Base-by-base conservation (phyloP, 1,139 yeast genomes). In the Suhomyces taliae region DNA sequence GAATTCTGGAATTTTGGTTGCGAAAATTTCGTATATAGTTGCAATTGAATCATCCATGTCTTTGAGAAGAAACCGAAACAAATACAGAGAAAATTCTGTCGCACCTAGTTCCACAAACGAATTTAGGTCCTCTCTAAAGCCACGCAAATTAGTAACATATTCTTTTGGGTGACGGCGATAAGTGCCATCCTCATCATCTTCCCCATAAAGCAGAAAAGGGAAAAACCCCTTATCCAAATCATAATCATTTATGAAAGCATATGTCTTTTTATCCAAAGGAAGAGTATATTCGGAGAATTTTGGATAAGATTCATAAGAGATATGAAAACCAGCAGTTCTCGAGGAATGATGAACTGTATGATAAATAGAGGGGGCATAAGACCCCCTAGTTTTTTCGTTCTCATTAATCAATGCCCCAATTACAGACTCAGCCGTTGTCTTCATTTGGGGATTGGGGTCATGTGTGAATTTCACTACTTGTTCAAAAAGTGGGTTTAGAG, bases 401-500 rank as follows among this genome's bases (percentile, higher is more conserved):
- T 63, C 65, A 48, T 60, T 50, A 2, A 71, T 51, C 32, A 76
- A 55, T 3, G 67, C 75, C 2, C 80, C 80, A 11, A 73, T 44
- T 9, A 72, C 58, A 2, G 70, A 56, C 39, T 76, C 79, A 35
- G 72, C 67, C 44, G 72, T 66, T 3, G 66, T 63, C 10, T 56
- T 55, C 1, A 64, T 53, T 12, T 55, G 24, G 3, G 24, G 24
- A 19, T 53, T 4, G 9, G 74, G 38, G 53, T 44, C 19, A 45
- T 50, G 2, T 42, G 51, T 32, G 34, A 47, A 50, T 7, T 45
- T 41, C 5, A 56, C 32, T 12, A 66, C 48, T 14, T 35, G 26
- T 1, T 43, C 42, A 39, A 60, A 47, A 8, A 14, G 58, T 34
- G 43, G 42, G 49, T 64, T 56, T 56, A 66, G 43, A 35, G 36